Base-by-base conservation (phyloP, 208 protist species). In the Kentomonas sorsogonicus region DNA sequence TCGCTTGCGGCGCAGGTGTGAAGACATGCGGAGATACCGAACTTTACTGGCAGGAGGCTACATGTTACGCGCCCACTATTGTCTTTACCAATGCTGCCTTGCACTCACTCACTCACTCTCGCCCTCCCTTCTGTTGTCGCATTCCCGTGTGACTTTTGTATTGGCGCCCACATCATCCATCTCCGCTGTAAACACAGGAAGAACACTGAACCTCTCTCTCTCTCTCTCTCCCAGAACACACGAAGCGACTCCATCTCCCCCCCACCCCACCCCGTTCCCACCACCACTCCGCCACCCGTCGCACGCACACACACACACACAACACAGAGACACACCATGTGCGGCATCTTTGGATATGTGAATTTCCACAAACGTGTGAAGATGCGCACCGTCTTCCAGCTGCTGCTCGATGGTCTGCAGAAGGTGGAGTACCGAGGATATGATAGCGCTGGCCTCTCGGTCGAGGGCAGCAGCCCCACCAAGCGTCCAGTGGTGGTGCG, bases 341-440 rank as follows among this genome's bases (percentile, higher is more conserved):
- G 91, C 61, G 91, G 91, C 3, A 95, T 96, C 33, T 94, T 93
- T 34, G 91, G 74, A 15, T 95, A 96, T 43, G 66, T 72, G 2
- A 87, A 83, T 55, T 77, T 63, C 59, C 53, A 74, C 46, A 34
- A 61, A 13, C 36, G 20, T 2, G 47, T 67, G 25, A 84, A 60
- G 2, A 56, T 74, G 31, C 48, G 70, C 15, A 63, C 88, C n/a
- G 79, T 97, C 15, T 22, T 93, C 15, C 69, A 90, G n/a, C 64
- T 77, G 18, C 64, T 96, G 3, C 60, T 95, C 18, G 61, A 75
- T 31, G 94, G 92, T 1, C 65, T 98, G 9, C 43, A 89, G 38
- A 83, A 79, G n/a, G 69, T 98, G 1, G 94, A 98, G 79, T 98
- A 98, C 72, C 83, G 96, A 45, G 96, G 96, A 2, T 98, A 98